Conservation (phyloP, 164 flowering plant genomes). For the Annona squamosa region DNA sequence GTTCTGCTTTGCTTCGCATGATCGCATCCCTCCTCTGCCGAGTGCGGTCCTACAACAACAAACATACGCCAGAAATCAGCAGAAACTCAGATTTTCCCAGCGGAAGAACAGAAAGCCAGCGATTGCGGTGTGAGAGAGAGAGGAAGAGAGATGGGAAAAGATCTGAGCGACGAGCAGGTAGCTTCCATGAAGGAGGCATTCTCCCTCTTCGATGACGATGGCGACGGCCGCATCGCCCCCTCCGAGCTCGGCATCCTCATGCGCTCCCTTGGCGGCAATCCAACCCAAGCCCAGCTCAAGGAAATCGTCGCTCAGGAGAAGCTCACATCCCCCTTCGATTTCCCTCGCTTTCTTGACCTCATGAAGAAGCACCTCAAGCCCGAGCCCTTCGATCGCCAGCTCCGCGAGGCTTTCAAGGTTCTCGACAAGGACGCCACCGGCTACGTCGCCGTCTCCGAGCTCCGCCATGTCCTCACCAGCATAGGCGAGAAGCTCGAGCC, state of each 20-base stretch:
- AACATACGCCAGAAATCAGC: too few relatives aligned
- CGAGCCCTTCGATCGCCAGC: conserved; percentile 90
- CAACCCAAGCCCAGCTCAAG: conserved; percentile 87
- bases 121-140: conserved; percentile 3
- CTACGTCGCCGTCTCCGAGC: conserved; percentile 69
- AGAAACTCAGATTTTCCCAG: too few relatives aligned
- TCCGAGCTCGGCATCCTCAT: conserved; percentile 89
- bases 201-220: conserved; percentile 88
- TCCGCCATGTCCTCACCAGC: conserved; percentile 81
- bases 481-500: conserved; percentile 95
- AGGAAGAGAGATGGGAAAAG: conserved; percentile 55
- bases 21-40: too few relatives aligned
- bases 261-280: conserved; percentile 94
- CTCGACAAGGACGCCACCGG: conserved; percentile 87
- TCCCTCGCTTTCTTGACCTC: conserved; percentile 67
- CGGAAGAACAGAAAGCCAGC: too few relatives aligned
- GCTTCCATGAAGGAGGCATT: conserved; percentile 89
- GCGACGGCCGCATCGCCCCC: conserved; percentile 80
- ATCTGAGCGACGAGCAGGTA: conserved; percentile 75
- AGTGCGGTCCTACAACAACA: too few relatives aligned
- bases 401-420: conserved; percentile 87
- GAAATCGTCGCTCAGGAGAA: conserved; percentile 61
- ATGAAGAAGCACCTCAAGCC: conserved; percentile 76
- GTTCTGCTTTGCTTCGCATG: too few relatives aligned
- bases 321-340: conserved; percentile 77